Percentiles rank a stretch among this genome's conserved stretches.
Evolutionary conservation across 331 rosid species (phyloP).

Genomic region (Stylosanthes scabra): DNA sequence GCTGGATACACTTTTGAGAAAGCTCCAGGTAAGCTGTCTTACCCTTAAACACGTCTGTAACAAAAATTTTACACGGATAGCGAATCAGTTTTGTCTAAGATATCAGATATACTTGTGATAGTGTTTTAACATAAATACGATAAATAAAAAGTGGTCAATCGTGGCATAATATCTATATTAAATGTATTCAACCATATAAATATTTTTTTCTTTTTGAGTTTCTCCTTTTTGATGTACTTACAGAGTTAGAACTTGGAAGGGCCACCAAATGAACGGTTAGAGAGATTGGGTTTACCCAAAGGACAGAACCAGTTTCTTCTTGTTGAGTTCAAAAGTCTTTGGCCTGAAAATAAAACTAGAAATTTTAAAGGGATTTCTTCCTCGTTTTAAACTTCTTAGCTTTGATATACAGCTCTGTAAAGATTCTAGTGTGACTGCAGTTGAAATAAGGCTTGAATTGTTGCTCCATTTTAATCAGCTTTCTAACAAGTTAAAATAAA

Average conservation of each 20-base stretch:
- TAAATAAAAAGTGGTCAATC: conserved; percentile 14
- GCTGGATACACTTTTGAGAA: conserved; percentile 75
- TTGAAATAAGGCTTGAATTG: conserved; percentile 6
- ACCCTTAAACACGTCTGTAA: conserved; percentile 23
- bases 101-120: conserved; percentile 15
- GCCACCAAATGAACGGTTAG: no score
- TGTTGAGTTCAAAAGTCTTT: not conserved
- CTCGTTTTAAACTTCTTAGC: not conserved
- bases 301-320: not conserved
- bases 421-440: not conserved
- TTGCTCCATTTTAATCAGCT: not conserved
- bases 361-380: not conserved
- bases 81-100: conserved; percentile 14
- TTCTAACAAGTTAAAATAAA: conserved; percentile 16
- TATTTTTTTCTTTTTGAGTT: not conserved
- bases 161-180: conserved; percentile 14
- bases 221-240: not conserved
- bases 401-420: not conserved
- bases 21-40: conserved; percentile 76
- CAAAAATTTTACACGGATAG: not conserved
- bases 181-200: not conserved
- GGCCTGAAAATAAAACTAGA: not conserved
- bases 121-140: conserved; percentile 1
- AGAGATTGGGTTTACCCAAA: not conserved
- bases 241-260: not conserved